Percentiles rank a stretch among this genome's conserved stretches.
These are phyloP conservation scores for Xylaria venustula DNA, from an alignment of 495 filamentous ascomycete genomes.

Conservation along the genomic window DNA sequence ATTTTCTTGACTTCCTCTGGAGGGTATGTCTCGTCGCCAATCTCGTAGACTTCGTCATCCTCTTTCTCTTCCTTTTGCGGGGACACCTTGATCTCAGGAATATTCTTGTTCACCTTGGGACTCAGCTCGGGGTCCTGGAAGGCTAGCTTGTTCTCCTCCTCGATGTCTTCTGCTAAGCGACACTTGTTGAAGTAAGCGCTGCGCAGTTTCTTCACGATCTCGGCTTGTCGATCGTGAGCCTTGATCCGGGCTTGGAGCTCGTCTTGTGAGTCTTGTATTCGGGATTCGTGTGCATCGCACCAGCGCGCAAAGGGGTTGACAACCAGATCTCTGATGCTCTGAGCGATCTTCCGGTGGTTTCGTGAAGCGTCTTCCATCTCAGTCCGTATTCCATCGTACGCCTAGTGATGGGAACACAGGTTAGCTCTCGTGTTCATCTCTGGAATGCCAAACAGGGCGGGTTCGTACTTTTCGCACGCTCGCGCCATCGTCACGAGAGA, in stretches of 20 bases:
- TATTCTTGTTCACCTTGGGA: constrained; percentile 45
- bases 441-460: constrained; percentile 2
- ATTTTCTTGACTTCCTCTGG: constrained; percentile 89
- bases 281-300: constrained; percentile 90
- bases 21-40: constrained; percentile 83
- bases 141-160: constrained; percentile 97
- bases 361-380: constrained; percentile 92
- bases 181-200: constrained; percentile 99
- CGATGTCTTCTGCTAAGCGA: constrained; percentile 88
- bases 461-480: constrained; percentile 83
- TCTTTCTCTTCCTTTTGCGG: constrained; percentile 43
- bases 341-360: constrained; percentile 91
- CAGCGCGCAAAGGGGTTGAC: constrained; percentile 90
- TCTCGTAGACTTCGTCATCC: constrained; percentile 79
- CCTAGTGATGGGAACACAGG: constrained; percentile 48
- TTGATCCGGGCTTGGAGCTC: constrained; percentile 88
- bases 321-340: constrained; percentile 93
- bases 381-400: constrained; percentile 89
- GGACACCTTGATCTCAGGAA: constrained; percentile 58
- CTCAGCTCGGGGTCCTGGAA: constrained; percentile 76
- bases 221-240: constrained; percentile 86
- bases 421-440: constrained; percentile 14
- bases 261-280: constrained; percentile 90
- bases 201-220: constrained; percentile 83
- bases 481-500: constrained; percentile 90